Conservation (phyloP, 1,139 yeast genomes). For the Hyphopichia khmerensis region DNA sequence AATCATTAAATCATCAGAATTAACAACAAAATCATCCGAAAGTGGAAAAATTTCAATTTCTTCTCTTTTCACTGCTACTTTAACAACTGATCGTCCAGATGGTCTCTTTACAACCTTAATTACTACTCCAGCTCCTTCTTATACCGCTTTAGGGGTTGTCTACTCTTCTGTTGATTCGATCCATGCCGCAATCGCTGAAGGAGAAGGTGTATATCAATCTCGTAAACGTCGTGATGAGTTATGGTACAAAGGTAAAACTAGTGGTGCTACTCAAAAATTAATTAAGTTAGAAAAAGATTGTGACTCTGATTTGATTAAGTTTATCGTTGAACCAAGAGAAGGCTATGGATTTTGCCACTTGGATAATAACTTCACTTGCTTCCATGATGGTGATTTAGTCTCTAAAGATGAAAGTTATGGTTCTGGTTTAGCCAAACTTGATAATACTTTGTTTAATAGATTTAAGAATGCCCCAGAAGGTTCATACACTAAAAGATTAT, state of each 20-base stretch:
- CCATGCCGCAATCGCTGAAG: conserved; percentile 73
- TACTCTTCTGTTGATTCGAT: conserved; percentile 86
- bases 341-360: conserved; percentile 94
- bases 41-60: conserved; percentile 44
- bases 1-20: conserved; percentile 37
- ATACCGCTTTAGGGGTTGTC: conserved; percentile 77
- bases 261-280: conserved; percentile 88
- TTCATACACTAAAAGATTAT: conserved; percentile 86
- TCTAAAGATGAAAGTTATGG: conserved; percentile 45
- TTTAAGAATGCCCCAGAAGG: conserved; percentile 75
- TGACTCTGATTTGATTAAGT: conserved; percentile 87
- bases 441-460: conserved; percentile 58
- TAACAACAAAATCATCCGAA: conserved; percentile 42
- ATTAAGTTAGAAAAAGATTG: conserved; percentile 74
- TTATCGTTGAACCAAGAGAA: conserved; percentile 70
- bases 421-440: conserved; percentile 63
- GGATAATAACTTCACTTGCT: conserved; percentile 71
- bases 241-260: conserved; percentile 95
- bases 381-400: conserved; percentile 44
- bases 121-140: conserved; percentile 55
- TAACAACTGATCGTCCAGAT: conserved; percentile 82
- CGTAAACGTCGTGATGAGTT: conserved; percentile 77
- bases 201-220: conserved; percentile 91
- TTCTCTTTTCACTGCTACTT: conserved; percentile 50
- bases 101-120: conserved; percentile 85